These are phyloP conservation scores for cucumber (Cucumis sativus) DNA, from an alignment of 306 rosid species.

Conservation along the genomic window DNA sequence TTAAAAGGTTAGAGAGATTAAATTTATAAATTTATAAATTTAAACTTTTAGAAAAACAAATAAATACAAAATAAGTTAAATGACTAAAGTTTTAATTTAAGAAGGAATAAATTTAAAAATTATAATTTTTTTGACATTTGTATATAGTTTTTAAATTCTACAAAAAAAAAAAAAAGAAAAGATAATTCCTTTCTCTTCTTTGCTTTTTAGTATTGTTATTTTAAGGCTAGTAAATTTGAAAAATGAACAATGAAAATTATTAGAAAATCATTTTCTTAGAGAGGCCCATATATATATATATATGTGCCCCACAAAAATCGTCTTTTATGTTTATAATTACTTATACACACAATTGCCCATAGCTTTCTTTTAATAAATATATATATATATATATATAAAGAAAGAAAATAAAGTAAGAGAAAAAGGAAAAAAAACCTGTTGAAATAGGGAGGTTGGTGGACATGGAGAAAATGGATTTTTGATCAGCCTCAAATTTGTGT, in stretches of 20 bases:
- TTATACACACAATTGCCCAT: background rate
- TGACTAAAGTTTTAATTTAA: no score
- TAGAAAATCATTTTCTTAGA: background rate
- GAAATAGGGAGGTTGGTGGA: conserved; percentile 9
- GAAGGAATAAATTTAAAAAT: no score
- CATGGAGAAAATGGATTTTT: background rate
- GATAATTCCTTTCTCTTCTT: no score
- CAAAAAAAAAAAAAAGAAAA: no score
- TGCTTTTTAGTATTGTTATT: no score
- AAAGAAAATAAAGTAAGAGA: background rate
- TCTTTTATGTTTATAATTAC: background rate
- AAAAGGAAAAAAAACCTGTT: conserved; percentile 20
- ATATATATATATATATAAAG: background rate
- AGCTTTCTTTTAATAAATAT: background rate
- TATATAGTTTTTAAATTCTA: no score
- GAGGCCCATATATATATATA: background rate
- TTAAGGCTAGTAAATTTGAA: background rate
- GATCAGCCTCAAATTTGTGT: conserved; percentile 12
- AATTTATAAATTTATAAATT: no score
- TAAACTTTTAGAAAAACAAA: no score
- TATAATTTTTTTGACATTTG: no score
- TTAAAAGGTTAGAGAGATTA: no score
- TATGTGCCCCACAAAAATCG: background rate
- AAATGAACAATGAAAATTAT: background rate
- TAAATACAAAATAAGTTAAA: no score